Evolutionary conservation across 805 yeast genomes (phyloP).

Genomic region (Candida khao-thaluensis): DNA sequence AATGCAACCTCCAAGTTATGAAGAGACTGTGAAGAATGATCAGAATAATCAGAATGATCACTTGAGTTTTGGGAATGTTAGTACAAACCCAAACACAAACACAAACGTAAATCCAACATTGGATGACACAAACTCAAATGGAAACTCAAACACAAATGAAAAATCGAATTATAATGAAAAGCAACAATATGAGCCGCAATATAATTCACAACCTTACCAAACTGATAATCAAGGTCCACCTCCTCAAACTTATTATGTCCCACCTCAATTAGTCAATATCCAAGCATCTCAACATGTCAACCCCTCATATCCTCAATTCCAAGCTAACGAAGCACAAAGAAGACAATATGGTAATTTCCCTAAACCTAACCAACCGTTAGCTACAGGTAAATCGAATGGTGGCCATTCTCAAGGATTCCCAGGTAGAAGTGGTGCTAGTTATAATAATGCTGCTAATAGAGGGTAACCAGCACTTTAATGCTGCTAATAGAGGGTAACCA

Average conservation of each 20-base stretch:
- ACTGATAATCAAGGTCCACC: conserved; percentile 1
- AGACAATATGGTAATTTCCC: conserved; percentile 34
- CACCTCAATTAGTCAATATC: conserved; percentile 38
- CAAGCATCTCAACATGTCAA: conserved; percentile 35
- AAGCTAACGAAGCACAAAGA: conserved; percentile 30
- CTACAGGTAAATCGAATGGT: conserved; percentile 28
- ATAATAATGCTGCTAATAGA: conserved; percentile 34
- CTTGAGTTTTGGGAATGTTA: too few species aligned
- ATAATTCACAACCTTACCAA: neutral
- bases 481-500: conserved; percentile 23
- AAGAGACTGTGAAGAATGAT: conserved; percentile 4
- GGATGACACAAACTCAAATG: conserved; percentile 1
- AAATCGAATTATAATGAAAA: neutral
- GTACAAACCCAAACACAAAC: neutral
- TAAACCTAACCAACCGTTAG: conserved; percentile 16
- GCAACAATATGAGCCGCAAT: neutral
- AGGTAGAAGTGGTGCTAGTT: conserved; percentile 36
- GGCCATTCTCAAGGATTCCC: conserved; percentile 32
- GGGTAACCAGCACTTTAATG: conserved; percentile 14
- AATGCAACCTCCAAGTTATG: conserved; percentile 11
- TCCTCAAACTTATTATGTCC: conserved; percentile 6
- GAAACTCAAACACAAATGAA: conserved; percentile 1
- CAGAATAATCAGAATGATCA: neutral
- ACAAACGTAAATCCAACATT: too few species aligned
- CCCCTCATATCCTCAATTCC: conserved; percentile 37